These are phyloP conservation scores for Camptophora hylomeconis DNA, from an alignment of 2,329 filamentous ascomycete genomes.

Conservation along the genomic window DNA sequence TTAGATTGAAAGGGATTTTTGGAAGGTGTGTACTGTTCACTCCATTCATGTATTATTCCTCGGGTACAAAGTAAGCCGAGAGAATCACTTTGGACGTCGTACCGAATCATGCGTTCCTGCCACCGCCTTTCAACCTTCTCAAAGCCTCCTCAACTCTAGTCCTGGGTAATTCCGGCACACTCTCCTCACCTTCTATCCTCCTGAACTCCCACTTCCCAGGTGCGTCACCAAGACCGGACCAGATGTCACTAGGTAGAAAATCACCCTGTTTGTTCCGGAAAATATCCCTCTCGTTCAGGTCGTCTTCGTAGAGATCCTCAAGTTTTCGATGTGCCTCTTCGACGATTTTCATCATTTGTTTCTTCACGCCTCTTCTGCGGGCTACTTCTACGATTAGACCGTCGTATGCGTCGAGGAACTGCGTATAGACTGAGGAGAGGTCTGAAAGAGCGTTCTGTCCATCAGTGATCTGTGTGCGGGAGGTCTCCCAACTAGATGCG, in stretches of 20 bases:
- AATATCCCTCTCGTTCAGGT: constrained; percentile 58
- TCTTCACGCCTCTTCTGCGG: constrained; percentile 58
- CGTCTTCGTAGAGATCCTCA: constrained; percentile 59
- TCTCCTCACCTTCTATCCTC: constrained; percentile 32
- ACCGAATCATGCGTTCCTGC: too few species aligned
- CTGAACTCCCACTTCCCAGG: constrained; percentile 25
- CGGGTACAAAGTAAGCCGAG: too few species aligned
- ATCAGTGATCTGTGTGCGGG: constrained; percentile 54
- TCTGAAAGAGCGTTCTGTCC: constrained; percentile 65
- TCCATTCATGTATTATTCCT: too few species aligned
- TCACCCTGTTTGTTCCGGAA: constrained; percentile 77
- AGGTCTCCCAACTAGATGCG: constrained; percentile 53
- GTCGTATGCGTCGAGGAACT: constrained; percentile 74
- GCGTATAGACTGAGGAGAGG: constrained; percentile 71
- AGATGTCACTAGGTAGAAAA: constrained; percentile 76
- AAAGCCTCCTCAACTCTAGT: constrained; percentile 30
- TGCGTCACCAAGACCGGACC: constrained; percentile 53
- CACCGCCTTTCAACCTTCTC: constrained; percentile 25
- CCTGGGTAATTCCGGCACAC: constrained; percentile 30
- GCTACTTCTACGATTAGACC: constrained; percentile 73
- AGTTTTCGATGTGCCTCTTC: constrained; percentile 66
- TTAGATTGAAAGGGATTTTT: too few species aligned
- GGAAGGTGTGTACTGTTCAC: too few species aligned
- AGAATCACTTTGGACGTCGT: too few species aligned
- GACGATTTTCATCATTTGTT: constrained; percentile 60